Percentiles rank a stretch among this genome's conserved stretches.
phyloP scores from a whole-genome alignment of 1,139 yeast species.

The Candida sp. region DNA sequence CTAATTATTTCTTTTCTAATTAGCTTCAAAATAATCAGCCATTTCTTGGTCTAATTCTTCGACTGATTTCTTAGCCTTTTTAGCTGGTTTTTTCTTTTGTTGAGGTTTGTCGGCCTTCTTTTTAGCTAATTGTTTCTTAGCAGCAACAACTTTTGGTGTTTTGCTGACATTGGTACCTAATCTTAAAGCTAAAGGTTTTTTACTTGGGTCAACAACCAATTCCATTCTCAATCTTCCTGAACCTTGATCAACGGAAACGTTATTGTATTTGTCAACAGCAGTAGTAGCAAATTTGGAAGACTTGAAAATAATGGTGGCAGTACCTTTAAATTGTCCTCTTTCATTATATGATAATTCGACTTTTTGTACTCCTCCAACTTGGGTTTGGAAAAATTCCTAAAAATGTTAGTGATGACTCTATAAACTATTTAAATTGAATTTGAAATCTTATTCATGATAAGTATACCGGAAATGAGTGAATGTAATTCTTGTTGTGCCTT shows the following conservation, averaged over 20 bases:
- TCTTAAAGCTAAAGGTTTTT: slow-evolving; percentile 73
- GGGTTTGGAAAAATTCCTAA: slow-evolving; percentile 86
- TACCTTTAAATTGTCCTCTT: slow-evolving; percentile 88
- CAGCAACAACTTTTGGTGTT: slow-evolving; percentile 15
- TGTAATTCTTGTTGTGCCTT: too few species aligned
- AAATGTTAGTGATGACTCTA: slow-evolving; percentile 6
- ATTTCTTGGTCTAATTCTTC: slow-evolving; percentile 93
- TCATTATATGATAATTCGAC: slow-evolving; percentile 79
- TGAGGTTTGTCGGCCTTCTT: slow-evolving; percentile 22
- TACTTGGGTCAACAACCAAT: slow-evolving; percentile 80
- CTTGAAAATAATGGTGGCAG: slow-evolving; percentile 81
- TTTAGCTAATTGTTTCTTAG: slow-evolving; percentile 17
- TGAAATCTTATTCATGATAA: too few species aligned
- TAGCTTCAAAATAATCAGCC: slow-evolving; percentile 69
- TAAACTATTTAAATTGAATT: not conserved
- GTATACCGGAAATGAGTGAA: too few species aligned
- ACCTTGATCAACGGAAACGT: slow-evolving; percentile 93
- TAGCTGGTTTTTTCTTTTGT: slow-evolving; percentile 30
- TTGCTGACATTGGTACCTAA: slow-evolving; percentile 48
- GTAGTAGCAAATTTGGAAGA: slow-evolving; percentile 58
- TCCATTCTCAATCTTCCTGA: slow-evolving; percentile 76
- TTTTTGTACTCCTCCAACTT: slow-evolving; percentile 80
- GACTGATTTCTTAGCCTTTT: slow-evolving; percentile 68
- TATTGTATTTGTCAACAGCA: slow-evolving; percentile 85
- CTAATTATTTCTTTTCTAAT: slow-evolving; percentile 8